These are phyloP conservation scores for Candida pseudoviswanathii DNA, from an alignment of 1,139 yeast species.

Conservation along the genomic window DNA sequence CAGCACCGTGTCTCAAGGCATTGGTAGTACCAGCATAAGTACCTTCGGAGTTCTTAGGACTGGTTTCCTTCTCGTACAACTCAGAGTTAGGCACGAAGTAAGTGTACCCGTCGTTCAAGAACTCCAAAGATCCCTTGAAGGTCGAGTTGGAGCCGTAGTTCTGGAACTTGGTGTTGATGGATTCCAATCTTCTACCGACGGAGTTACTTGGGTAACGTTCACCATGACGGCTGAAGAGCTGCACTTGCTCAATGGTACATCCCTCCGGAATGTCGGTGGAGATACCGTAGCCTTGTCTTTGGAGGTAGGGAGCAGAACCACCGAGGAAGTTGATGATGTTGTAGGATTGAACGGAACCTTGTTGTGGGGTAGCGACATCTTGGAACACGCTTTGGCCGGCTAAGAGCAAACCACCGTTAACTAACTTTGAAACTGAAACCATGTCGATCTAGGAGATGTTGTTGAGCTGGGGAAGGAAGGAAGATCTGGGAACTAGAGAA, in stretches of 20 bases:
- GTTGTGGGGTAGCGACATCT: conserved; percentile 39
- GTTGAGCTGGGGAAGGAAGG: background rate
- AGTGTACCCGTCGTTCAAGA: conserved; percentile 32
- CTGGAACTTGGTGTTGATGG: conserved; percentile 23
- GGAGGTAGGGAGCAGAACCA: conserved; percentile 51
- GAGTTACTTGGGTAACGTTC: conserved; percentile 60
- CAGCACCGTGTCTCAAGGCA: conserved; percentile 37
- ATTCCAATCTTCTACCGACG: conserved; percentile 25
- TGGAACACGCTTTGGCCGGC: conserved; percentile 30
- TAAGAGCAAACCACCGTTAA: conserved; percentile 34
- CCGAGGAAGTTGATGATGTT: conserved; percentile 48
- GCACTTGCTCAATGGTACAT: conserved; percentile 66
- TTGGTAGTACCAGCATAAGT: conserved; percentile 33
- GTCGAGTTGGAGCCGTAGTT: conserved; percentile 22
- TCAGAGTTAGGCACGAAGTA: conserved; percentile 31
- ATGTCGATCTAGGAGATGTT: conserved; percentile 14
- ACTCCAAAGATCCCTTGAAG: conserved; percentile 32
- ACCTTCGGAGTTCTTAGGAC: conserved; percentile 29
- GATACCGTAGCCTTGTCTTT: conserved; percentile 48
- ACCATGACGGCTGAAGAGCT: conserved; percentile 69
- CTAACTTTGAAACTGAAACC: conserved; percentile 36
- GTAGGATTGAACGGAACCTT: conserved; percentile 39
- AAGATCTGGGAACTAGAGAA: background rate
- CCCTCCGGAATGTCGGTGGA: conserved; percentile 49
- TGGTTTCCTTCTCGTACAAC: conserved; percentile 34